Evolutionary conservation across 441 rosid species (phyloP).

Genomic region (Syzygium malaccense): DNA sequence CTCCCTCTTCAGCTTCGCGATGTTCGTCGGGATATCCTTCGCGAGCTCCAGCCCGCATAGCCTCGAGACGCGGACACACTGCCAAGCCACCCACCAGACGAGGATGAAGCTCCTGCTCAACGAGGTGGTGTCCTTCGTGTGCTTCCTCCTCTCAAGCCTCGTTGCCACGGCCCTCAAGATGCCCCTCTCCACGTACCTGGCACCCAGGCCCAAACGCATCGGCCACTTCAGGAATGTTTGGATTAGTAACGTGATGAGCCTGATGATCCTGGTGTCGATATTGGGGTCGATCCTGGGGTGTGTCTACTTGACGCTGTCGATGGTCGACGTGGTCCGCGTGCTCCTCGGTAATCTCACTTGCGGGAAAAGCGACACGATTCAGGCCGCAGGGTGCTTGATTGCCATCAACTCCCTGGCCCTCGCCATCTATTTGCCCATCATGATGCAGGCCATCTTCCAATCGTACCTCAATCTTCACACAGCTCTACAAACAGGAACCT

Average conservation of each 20-base stretch:
- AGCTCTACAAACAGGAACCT: too few species aligned
- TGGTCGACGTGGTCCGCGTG: slow-evolving; percentile 22
- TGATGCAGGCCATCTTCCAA: not conserved
- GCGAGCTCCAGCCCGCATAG: not conserved
- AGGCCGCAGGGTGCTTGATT: slow-evolving; percentile 1
- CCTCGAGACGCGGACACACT: slow-evolving; percentile 11
- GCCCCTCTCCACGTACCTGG: not conserved
- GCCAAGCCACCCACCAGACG: not conserved
- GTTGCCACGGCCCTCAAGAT: slow-evolving; percentile 21
- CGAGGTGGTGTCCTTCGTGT: slow-evolving; percentile 20
- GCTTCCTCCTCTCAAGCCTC: slow-evolving; percentile 18
- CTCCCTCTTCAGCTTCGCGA: not conserved
- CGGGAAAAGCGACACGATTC: not conserved
- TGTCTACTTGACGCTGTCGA: slow-evolving; percentile 12
- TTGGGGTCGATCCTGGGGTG: slow-evolving; percentile 15
- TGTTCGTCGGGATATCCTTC: not conserved
- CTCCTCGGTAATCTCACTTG: slow-evolving; percentile 20
- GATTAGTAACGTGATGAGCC: not conserved
- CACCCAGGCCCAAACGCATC: not conserved
- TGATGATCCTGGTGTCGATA: slow-evolving; percentile 1
- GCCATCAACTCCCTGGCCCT: slow-evolving; percentile 11
- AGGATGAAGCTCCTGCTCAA: slow-evolving; percentile 7
- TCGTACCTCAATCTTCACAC: not conserved
- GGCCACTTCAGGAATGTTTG: too few species aligned
- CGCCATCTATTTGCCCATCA: slow-evolving; percentile 7